Evolutionary conservation across 495 filamentous ascomycete species (phyloP), one percentile per base, ranked within the genome.

Genomic region (Cetradonia linearis): DNA sequence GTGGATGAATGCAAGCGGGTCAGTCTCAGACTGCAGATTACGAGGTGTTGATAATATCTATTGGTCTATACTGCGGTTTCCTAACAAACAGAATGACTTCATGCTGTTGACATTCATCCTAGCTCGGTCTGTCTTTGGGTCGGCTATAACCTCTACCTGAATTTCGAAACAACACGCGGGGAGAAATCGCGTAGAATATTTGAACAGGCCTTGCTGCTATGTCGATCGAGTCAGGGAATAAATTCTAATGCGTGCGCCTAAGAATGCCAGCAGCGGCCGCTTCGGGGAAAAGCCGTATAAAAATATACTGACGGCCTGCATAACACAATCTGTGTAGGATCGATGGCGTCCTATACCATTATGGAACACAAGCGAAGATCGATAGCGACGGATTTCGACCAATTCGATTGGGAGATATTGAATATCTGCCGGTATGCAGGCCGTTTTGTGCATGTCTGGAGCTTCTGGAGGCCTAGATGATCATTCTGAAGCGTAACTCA

Each of bases 121-220:
- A 31, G n/a, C 4, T n/a, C 3, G 30, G 28, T 33, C 18, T 6
- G 10, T 13, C 49, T 53, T 34, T 53, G 49, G 49, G 25, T 23
- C 49, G 49, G 30, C 30, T 31, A 53, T 53, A 53, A n/a, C 42
- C 9, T 23, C 42, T 25, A 46, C 20, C 8, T 25, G 10, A 10
- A 23, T 46, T 46, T 25, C 20, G 42, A 46, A 46, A 46, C 42
- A 46, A 46, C n/a, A 46, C 25, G 42, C 42, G 42, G 30, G 28
- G 27, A 53, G 49, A 53, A n/a, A 33, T 36, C 49, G n/a, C 49
- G 49, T 53, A 53, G 30, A 53, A 20, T 53, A 33, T 31, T 33
- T 33, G 18, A n/a, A 18, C 7, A 18, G 18, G 30, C 49, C 8
- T 46, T 53, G 30, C n/a, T 31, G 20, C 30, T 18, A 28, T 53